Evolutionary conservation across 2,329 filamentous ascomycete genomes (phyloP).

Genomic region (Juglanconis sp.): DNA sequence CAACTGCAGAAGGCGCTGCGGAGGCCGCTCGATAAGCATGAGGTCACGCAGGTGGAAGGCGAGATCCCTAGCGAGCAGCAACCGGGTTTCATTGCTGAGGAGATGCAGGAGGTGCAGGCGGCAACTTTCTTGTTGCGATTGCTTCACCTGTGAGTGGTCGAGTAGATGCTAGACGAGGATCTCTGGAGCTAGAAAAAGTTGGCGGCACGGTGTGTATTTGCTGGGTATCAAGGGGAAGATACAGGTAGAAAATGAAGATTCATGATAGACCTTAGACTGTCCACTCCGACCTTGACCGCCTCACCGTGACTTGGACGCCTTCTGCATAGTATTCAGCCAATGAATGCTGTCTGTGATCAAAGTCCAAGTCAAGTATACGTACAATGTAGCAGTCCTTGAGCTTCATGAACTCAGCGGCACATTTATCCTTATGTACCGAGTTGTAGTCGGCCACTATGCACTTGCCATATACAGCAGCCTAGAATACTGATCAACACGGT

Average conservation of each 20-base stretch:
- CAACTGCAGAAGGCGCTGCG: constrained; percentile 75
- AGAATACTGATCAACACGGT: constrained; percentile 2
- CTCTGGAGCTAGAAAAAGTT: neutral
- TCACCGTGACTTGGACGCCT: constrained; percentile 15
- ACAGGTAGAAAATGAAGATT: neutral
- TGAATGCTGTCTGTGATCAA: neutral
- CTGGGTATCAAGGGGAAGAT: neutral
- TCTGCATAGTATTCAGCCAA: constrained; percentile 6
- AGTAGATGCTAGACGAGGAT: neutral
- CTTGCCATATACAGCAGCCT: constrained; percentile 86
- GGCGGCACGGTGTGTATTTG: neutral
- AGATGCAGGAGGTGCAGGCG: constrained; percentile 83
- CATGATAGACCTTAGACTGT: neutral
- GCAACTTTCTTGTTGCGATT: constrained; percentile 67
- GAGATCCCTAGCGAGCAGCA: constrained; percentile 48
- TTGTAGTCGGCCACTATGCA: constrained; percentile 91
- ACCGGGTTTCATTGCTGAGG: constrained; percentile 68
- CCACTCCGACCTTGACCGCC: neutral
- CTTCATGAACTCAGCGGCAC: constrained; percentile 75
- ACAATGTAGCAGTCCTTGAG: constrained; percentile 88
- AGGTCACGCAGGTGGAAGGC: constrained; percentile 57
- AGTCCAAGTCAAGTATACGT: constrained; percentile 28
- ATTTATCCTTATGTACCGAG: constrained; percentile 87
- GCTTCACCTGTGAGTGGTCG: constrained; percentile 7
- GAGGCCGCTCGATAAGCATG: constrained; percentile 70